Base-by-base conservation (phyloP, 352 stramenopile species). In the Saprolegnia parasitica region DNA sequence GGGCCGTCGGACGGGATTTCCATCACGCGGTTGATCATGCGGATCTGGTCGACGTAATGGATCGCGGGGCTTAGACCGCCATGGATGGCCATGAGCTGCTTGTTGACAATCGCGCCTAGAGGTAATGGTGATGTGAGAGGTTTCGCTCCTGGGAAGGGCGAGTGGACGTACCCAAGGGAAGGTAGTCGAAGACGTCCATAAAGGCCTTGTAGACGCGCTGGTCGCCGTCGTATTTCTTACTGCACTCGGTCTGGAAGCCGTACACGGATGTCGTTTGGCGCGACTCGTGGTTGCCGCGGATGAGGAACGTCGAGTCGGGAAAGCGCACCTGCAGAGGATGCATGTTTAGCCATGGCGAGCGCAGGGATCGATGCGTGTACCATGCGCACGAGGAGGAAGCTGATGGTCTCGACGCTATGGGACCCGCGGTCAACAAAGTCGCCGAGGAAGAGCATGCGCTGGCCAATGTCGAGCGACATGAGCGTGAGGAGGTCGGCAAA, bases 381-480 rank as follows among this genome's bases (percentile, higher is more conserved):
- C 67, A 89, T 90, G 15, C 88, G 79, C 72, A 96, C 93, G 23
- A 97, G 85, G 49, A 99, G 79, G 52, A 98, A 72, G 65, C 79
- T 90, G 47, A 98, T 82, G 18, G 89, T 97, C 77, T 98, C 94
- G n/a, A 98, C 91, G 40, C 84, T 96, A 80, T 98, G 98, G 67
- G 95, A 90, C 13, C 96, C 96, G 49, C 96, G 83, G 83, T 99
- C 96, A 26, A 99, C 95, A 76, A 98, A 99, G 80, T 99, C 96
- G 5, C 96, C 96, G n/a, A 99, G 76, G 76, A 99, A 99, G 32
- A 99, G 78, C 74, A 93, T 97, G 62, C 78, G 91, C 62, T 87
- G 85, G 20, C 95, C 96, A 56, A 67, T 67, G 52, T 88, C 82
- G 11, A 97, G 84, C 62, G 96, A 84, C 46, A 98, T 91, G 45